Conservation (phyloP, 2,329 filamentous ascomycete species). For the Fusarium sp. region DNA sequence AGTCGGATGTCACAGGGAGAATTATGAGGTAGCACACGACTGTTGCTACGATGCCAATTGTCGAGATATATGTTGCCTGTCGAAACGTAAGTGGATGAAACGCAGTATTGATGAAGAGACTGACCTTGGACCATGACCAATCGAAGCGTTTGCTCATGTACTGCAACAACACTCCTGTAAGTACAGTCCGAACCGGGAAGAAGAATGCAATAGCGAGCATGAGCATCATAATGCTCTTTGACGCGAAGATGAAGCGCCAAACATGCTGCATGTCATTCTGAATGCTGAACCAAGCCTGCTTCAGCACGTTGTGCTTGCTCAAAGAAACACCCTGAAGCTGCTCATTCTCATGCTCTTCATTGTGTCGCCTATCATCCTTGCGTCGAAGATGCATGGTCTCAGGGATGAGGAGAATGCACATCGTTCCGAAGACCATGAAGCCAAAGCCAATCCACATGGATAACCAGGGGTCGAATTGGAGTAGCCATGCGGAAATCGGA, state of each 20-base stretch:
- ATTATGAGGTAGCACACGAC: conserved; percentile 53
- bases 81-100: not conserved
- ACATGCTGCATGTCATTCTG: conserved; percentile 50
- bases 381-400: conserved; percentile 55
- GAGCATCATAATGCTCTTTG: conserved; percentile 52
- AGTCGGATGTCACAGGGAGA: conserved; percentile 49
- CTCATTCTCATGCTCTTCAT: conserved; percentile 3
- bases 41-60: conserved; percentile 51
- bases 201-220: conserved; percentile 47
- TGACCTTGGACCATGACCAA: conserved; percentile 58
- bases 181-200: conserved; percentile 46
- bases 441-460: conserved; percentile 51
- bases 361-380: conserved; percentile 41
- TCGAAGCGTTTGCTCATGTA: conserved; percentile 63
- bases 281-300: conserved; percentile 42
- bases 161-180: conserved; percentile 57
- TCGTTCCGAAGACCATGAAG: conserved; percentile 44
- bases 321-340: not conserved
- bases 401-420: conserved; percentile 50
- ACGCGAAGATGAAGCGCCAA: conserved; percentile 54
- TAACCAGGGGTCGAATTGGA: conserved; percentile 54
- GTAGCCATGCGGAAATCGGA: conserved; percentile 54
- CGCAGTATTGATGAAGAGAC: not conserved
- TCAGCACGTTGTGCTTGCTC: conserved; percentile 27
- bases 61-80: conserved; percentile 55